Percentiles rank a stretch among this genome's conserved stretches.
Evolutionary conservation across 2,329 filamentous ascomycete genomes (phyloP).

Genomic region (Aureobasidium mangrovei): DNA sequence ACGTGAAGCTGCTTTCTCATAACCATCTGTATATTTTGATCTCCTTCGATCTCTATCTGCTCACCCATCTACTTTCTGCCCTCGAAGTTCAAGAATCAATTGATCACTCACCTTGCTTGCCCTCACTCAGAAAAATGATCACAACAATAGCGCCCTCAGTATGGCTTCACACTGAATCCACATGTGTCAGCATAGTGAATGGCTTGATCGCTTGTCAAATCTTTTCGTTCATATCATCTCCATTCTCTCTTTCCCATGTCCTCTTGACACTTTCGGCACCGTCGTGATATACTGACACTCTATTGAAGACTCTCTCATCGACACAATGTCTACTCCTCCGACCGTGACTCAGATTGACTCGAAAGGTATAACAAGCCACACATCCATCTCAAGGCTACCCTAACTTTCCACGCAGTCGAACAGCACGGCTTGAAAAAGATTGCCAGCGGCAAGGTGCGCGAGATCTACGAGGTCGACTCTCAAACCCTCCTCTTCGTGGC

Average conservation of each 20-base stretch:
- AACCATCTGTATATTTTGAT: neutral
- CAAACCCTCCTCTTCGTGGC: constrained; percentile 71
- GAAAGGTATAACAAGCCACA: neutral
- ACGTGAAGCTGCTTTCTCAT: neutral
- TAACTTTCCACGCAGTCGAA: constrained; percentile 20
- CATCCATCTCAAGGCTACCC: neutral
- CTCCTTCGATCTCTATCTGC: too few relatives aligned
- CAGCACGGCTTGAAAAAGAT: constrained; percentile 35
- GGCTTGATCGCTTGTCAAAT: too few relatives aligned
- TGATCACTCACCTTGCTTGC: neutral
- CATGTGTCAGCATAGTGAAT: too few relatives aligned
- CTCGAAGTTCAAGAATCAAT: neutral
- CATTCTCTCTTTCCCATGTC: too few relatives aligned
- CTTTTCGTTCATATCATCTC: neutral
- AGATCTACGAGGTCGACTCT: constrained; percentile 65
- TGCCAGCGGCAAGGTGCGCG: constrained; percentile 66
- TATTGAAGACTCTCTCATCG: too few relatives aligned
- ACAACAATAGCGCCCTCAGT: too few relatives aligned
- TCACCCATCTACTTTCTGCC: too few relatives aligned
- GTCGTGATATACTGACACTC: too few relatives aligned
- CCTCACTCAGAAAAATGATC: too few relatives aligned
- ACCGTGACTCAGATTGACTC: constrained; percentile 13
- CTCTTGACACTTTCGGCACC: too few relatives aligned
- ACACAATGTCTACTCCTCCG: constrained; percentile 1
- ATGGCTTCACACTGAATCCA: too few relatives aligned